Percentiles rank a stretch among this genome's conserved stretches.
Evolutionary conservation across 176 grass and related monocot genomes (phyloP).

Genomic region (Melocanna baccifera): DNA sequence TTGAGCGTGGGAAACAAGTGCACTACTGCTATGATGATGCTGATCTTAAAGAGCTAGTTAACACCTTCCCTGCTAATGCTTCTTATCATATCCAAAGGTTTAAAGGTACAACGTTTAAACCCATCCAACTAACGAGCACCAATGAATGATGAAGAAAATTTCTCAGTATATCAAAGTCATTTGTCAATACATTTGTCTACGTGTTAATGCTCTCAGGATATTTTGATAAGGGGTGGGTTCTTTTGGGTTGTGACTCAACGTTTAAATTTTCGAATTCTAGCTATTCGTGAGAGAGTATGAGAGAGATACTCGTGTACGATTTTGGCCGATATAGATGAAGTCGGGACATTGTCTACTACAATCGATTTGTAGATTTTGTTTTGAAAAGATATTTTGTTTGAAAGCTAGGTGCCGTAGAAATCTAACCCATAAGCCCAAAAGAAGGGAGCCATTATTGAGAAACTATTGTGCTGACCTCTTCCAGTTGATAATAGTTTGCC

Average conservation of each 20-base stretch:
- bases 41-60: constrained; percentile 69
- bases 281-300: no score
- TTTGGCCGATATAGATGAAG: no score
- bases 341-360: no score
- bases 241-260: no score
- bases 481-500: neutral
- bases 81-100: constrained; percentile 86
- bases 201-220: neutral
- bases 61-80: constrained; percentile 76
- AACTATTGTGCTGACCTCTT: neutral
- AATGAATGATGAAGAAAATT: neutral
- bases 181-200: neutral
- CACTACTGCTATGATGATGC: constrained; percentile 88
- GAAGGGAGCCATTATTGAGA: neutral
- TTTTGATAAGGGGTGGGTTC: neutral
- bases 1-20: constrained; percentile 92
- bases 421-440: no score
- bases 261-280: no score
- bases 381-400: no score
- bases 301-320: no score
- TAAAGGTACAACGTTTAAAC: constrained; percentile 55
- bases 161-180: neutral
- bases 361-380: no score
- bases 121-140: neutral
- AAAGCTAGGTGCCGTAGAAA: no score